A percentile compares a stretch with the other conserved stretches of the same genome.
phyloP scores from a whole-genome alignment of 306 rosid species.

The Rosa lucieae region DNA sequence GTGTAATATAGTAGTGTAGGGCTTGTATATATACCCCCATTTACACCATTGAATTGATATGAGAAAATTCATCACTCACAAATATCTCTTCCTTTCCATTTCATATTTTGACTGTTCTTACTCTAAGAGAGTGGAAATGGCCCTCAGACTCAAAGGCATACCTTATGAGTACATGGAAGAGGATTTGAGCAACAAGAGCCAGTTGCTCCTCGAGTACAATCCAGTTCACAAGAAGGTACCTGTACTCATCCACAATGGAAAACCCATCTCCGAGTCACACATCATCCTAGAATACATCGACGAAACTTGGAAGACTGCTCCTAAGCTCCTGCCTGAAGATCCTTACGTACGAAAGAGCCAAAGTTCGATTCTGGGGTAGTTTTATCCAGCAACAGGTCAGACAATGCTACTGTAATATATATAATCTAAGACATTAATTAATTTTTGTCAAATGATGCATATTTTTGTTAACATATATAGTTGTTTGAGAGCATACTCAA shows the following conservation, averaged over 20 bases:
- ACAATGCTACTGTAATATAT: too few species aligned
- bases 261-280: slow-evolving; percentile 28
- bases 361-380: slow-evolving; percentile 29
- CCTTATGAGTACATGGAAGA: slow-evolving; percentile 19
- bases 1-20: too few species aligned
- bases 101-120: slow-evolving; percentile 1
- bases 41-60: too few species aligned
- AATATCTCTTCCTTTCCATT: too few species aligned
- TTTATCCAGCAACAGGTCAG: neutral
- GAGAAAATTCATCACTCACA: too few species aligned
- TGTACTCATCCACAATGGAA: slow-evolving; percentile 35
- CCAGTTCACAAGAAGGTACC: slow-evolving; percentile 33
- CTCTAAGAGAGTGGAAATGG: slow-evolving; percentile 30
- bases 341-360: slow-evolving; percentile 18
- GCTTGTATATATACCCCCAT: too few species aligned
- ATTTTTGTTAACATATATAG: neutral
- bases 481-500: neutral
- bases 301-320: slow-evolving; percentile 30
- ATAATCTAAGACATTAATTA: too few species aligned
- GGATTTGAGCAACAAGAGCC: slow-evolving; percentile 31
- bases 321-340: slow-evolving; percentile 25
- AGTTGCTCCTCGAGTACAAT: slow-evolving; percentile 16
- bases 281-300: slow-evolving; percentile 36
- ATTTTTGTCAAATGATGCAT: too few species aligned
- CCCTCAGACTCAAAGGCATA: neutral